Evolutionary conservation across 148 eudicot genomes (phyloP), one percentile per base, ranked within the genome.

Genomic region (Spergularia marina): DNA sequence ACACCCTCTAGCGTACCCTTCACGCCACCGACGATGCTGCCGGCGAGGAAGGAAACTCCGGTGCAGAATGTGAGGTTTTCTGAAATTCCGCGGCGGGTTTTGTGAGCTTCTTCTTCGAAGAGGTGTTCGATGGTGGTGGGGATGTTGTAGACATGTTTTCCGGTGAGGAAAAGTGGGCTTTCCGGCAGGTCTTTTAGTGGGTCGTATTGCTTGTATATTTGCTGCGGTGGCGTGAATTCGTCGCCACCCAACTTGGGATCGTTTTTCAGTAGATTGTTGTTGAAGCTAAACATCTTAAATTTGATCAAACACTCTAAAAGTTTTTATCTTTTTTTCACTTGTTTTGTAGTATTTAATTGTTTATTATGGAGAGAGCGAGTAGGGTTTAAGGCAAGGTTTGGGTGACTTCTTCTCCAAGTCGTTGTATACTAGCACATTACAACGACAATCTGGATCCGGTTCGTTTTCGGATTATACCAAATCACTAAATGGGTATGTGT

Each of bases 91-190:
- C 80, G 82, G 61, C 84, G 73, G 8, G 67, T 55, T 10, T 49
- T 69, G 54, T 23, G 25, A 18, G 76, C 77, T 64, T 81, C 74
- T 69, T 84, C 87, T 4, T 78, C 61, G 76, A 76, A 84, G 51
- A 84, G 76, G 72, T 54, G 67, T 58, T 84, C 87, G 3, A 80
- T 81, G 18, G 76, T 23, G 52, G 81, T 84, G 20, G 87, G 87
- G 15, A 84, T 76, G 12, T 76, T n/a, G 76, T 79, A 81, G 76
- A 81, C 12, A 56, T 78, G 0, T 39, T 61, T 53, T 58, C 5
- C 34, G 36, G 16, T 15, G 11, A 0, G 1, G 65, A 72, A 47
- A 64, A 25, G 53, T 39, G 55, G 47, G 70, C 10, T 25, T 18
- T 21, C 12, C 40, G 12, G 6, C 30, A 81, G 78, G 63, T 78